Base-by-base conservation (phyloP, 139 green algal genomes). In the Nannochloris sp. region DNA sequence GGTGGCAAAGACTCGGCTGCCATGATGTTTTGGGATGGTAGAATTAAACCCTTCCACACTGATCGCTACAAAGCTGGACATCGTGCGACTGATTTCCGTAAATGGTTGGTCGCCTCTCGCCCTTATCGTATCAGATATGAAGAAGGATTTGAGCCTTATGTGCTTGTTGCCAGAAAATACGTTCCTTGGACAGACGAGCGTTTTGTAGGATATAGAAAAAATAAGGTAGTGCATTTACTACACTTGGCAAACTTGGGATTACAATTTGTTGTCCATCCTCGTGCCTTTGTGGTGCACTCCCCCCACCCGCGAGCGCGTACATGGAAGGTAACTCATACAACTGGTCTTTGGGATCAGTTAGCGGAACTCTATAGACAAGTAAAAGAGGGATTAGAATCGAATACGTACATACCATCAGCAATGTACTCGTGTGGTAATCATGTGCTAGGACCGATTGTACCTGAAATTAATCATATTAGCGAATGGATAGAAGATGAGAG, bases 211-310 rank as follows among this genome's bases (percentile, higher is more conserved):
- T 80, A 80, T 62, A 63, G 69, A 47, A 78, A 80, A 47, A 80
- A 80, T 57, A 80, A 80, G 63, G 73, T 78, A 19, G 73, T 80
- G 35, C 73, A 80, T 63, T 53, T 80, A 36, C 69, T 78, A 7
- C 73, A 80, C 48, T 54, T 80, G 15, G 60, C 55, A 5, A 32
- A 61, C 15, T 30, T 60, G 27, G 73, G 71, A 45, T 54, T 78
- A 54, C 63, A 79, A 56, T 80, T 73, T 32, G 57, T 80, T 39
- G 69, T 80, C 39, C 78, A 85, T 67, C 78, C 78, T 27, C 55
- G 57, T 14, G 74, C 78, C 23, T 85, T 76, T 54, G 59, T 77
- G n/a, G 67, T 85, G 36, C 78, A 85, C 48, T 70, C 66, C 10
- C 78, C 78, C 1, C 74, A 83, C 74, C 59, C 78, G 23, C 65